Base-by-base conservation (phyloP, 1,139 yeast species). In the Geotrichum klebahnii region DNA sequence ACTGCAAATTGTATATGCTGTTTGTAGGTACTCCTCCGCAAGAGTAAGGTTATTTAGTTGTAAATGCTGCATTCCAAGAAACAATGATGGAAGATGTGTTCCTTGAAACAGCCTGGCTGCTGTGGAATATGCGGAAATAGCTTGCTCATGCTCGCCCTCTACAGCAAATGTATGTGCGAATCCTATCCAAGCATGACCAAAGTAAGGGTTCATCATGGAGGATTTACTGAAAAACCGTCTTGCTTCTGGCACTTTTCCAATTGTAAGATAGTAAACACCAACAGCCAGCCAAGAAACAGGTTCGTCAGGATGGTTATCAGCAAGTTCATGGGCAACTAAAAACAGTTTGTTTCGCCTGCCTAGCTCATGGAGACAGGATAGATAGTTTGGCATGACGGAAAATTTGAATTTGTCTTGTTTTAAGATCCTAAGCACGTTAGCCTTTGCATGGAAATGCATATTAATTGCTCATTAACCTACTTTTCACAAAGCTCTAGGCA, bases 121-220 rank as follows among this genome's bases (percentile, higher is more conserved):
- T 32, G 95, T 90, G 1, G 97, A 92, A 68, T 90, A 94, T 0
- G 98, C 98, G 53, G 96, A 84, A 19, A 92, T 84, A 1, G 98
- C 98, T 67, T 94, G 98, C 65, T 94, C 99, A 62, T 94, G 97
- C 67, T 94, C 99, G 8, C 97, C 96, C 66, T 94, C 98, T 1
- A 87, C 84, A 0, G 97, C 97, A 76, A 89, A 94, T 0, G 98
- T 90, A 64, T 92, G 97, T 0, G 97, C 97, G 72, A 94, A 94
- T 1, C 97, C 98, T 44, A 94, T 82, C 98, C 98, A 94, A 0
- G 97, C 96, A 50, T 87, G 94, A 0, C 95, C 95, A 70, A 87
- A 89, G 58, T 84, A 86, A 0, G 98, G 96, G 59, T 88, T 84
- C 57, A 90, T 69, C 59, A 89, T 75, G 0, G 97, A 88, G 0